Evolutionary conservation across 2,329 filamentous ascomycete genomes (phyloP), one percentile per base, ranked within the genome.

Genomic region (Penicillium psychrosexuale): DNA sequence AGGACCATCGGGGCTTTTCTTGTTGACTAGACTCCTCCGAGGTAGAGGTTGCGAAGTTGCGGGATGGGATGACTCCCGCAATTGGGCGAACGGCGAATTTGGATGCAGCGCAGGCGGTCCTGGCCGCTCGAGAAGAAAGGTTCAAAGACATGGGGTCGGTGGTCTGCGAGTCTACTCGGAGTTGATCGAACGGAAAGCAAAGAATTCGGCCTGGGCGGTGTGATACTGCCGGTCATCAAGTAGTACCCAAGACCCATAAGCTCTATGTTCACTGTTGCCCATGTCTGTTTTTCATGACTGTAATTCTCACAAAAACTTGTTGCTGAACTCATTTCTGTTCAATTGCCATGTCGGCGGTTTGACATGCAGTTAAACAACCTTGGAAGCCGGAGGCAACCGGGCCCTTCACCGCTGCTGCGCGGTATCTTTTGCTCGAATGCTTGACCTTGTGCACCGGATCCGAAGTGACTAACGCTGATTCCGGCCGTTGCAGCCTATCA

Each of bases 1-100:
- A 81, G 11, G 83, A 80, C 88, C 88, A 91, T 77, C 88, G 80
- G 47, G 87, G 87, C 61, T 72, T 68, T 56, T 76, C 61, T 55
- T 58, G 53, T 61, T 70, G 47, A 50, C 19, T 58, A 47, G 73
- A 53, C 36, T 63, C 53, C 49, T 68, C 64, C 49, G 69, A 65
- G 43, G 37, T 30, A 15, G 60, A 60, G 31, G 68, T 58, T 30
- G 59, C 51, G 61, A 69, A 48, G 50, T 62, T 60, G 60, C 66
- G 69, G 51, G 69, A 56, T 44, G 60, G 53, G 27, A 59, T 46
- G 8, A 59, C 27, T 9, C 55, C 49, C 24, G 52, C 38, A 36
- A 63, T 50, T 22, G 61, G 47, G 30, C 61, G 55, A 46, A 61
- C 45, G 19, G 34, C 53, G 27, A 52, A 46, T 56, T 58, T 64